Conservation (phyloP, 1,284 basidiomycete genomes). For the Malassezia yamatoensis region DNA sequence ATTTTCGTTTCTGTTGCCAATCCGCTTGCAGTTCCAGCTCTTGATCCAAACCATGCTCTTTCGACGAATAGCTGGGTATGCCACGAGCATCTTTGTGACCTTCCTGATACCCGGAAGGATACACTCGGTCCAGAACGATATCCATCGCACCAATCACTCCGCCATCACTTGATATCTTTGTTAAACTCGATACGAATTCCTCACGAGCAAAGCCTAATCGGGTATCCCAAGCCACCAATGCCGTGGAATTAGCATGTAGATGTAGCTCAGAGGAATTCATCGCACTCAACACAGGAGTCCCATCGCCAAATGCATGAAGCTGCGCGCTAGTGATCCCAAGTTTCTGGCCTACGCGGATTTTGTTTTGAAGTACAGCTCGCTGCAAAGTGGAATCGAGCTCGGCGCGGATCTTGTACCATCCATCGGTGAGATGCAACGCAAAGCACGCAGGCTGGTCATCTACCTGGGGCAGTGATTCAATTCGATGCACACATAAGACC, state of each 20-base stretch:
- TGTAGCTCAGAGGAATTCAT: conserved; percentile 59
- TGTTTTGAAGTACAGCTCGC: conserved; percentile 60
- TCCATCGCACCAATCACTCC: conserved; percentile 69
- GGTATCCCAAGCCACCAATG: conserved; percentile 74
- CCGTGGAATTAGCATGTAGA: conserved; percentile 72
- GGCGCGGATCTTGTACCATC: conserved; percentile 82
- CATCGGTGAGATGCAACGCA: conserved; percentile 75
- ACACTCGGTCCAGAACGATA: conserved; percentile 61
- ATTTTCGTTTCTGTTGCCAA: conserved; percentile 54
- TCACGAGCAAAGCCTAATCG: conserved; percentile 64
- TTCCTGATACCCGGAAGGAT: conserved; percentile 47
- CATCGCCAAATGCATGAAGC: conserved; percentile 58
- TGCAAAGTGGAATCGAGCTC: conserved; percentile 63
- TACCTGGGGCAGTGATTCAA: conserved; percentile 49
- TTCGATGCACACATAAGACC: conserved; percentile 70
- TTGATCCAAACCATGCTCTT: conserved; percentile 53
- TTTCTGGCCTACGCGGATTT: conserved; percentile 69
- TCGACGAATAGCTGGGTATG: neutral
- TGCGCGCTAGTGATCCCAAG: conserved; percentile 68
- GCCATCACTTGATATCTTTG: conserved; percentile 70
- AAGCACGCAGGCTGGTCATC: conserved; percentile 41
- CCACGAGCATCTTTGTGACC: conserved; percentile 25
- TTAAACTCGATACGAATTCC: conserved; percentile 64
- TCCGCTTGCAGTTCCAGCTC: conserved; percentile 55
- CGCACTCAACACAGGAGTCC: conserved; percentile 71